Evolutionary conservation across 2,329 filamentous ascomycete species (phyloP), one percentile per base, ranked within the genome.

Genomic region (Diaporthe destruens): DNA sequence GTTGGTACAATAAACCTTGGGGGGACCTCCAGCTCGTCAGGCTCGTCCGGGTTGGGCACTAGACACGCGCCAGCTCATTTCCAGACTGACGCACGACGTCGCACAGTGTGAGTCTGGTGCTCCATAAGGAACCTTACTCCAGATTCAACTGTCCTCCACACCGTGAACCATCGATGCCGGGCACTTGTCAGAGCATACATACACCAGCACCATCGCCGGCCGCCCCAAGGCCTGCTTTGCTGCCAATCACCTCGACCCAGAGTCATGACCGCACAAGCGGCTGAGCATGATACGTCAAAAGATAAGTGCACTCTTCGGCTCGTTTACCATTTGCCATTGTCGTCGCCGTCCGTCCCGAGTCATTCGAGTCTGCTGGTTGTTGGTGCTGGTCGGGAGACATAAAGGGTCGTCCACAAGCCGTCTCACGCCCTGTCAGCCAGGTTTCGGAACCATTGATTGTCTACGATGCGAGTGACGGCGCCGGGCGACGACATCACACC

Each of bases 1-100:
- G 61, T 65, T 65, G 61, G 61, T 51, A 23, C 44, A 51, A n/a
- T 47, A 51, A 65, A 65, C 61, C 61, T 65, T 65, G 59, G 61
- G 59, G 61, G 61, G 44, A 51, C 61, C 61, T 51, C 44, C 61
- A 65, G 53, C 39, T n/a, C 20, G 44, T 44, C 42, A 39, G 47
- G 53, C 39, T n/a, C 20, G 44, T 44, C 42, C 49, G 47, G 55
- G 44, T 61, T 70, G 67, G 67, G 67, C 67, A 70, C 55, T 70
- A 70, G 53, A 61, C 44, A 51, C n/a, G 47, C 67, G 42, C 67
- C 55, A 59, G 66, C 39, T 56, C 53, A 57, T 69, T 34, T 69
- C 66, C 42, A 47, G 18, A 25, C 66, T 57, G 32, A 42, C 51
- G 54, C 54, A 36, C 32, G 29, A 42, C 56, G 55, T 61, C n/a